Base-by-base conservation (phyloP, 2,329 filamentous ascomycete species). In the Coleophoma crateriformis region DNA sequence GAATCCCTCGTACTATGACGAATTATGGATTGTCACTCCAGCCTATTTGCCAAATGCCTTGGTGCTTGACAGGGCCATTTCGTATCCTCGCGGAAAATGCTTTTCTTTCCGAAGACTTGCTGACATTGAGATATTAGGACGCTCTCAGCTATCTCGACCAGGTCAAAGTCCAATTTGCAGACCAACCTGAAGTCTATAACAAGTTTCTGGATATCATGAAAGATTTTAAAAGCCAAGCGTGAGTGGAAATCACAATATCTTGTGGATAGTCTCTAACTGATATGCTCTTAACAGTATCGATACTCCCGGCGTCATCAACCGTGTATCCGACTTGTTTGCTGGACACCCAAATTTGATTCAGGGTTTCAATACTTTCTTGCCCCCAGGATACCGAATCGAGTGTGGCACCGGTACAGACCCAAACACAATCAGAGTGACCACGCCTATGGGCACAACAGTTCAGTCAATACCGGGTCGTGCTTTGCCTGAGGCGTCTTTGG, bases 181-280 rank as follows among this genome's bases (percentile, higher is more conserved):
- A 97, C 55, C 90, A 96, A 58, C 91, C 94, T 4, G 92, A 97
- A 67, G 94, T 99, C 0, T 99, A 99, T 64, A 97, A 97, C 63
- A 79, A 88, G 35, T 97, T 99, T 61, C 73, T 99, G 42, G 94
- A 99, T 61, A 99, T 99, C 45, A 99, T 99, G 94, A 99, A 99
- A 65, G 94, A 99, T 61, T 99, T 99, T 68, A 99, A 99, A 71
- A 96, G 90, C 61, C 92, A 96, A 71, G 90, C 91, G 81, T 91
- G 75, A 71, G 87, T 78, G 14, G 14, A 19, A 12, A 27, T 44
- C 20, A n/a, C 15, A 7, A n/a, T 12, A 32, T 6, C 12, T 27
- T 32, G 13, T 3, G 4, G 4, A 3, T 44, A 41, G 13, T 22
- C 13, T 39, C 17, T 41, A 1, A 42, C 61, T 72, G 55, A 74